These are phyloP conservation scores for Solanum corneliomulleri DNA, from an alignment of 257 asterid species.

Conservation along the genomic window DNA sequence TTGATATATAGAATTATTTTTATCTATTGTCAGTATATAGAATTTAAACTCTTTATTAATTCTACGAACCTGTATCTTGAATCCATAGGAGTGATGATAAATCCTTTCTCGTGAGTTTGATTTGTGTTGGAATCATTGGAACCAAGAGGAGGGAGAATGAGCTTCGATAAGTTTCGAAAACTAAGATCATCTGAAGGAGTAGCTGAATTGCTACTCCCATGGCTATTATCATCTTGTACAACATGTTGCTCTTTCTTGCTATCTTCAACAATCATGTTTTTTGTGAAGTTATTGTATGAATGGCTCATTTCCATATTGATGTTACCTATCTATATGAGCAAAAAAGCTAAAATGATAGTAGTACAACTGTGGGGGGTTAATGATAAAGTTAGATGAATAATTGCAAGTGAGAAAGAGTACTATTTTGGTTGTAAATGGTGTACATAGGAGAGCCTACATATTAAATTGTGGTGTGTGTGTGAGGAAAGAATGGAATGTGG, in stretches of 20 bases:
- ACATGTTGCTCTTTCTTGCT: background rate
- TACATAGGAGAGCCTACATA: background rate
- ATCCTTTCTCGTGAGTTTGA: constrained; percentile 5
- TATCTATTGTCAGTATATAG: background rate
- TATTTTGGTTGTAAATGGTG: background rate
- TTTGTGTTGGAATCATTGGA: constrained; percentile 17
- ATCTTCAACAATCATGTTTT: background rate
- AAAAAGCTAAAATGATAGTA: background rate
- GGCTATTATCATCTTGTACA: background rate
- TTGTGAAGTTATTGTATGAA: background rate
- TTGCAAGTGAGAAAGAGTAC: background rate
- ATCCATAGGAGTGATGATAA: constrained; percentile 60
- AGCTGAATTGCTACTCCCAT: background rate
- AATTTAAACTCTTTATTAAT: background rate
- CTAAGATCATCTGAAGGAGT: constrained; percentile 25
- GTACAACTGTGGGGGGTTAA: background rate
- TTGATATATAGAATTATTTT: background rate
- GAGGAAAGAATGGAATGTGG: background rate
- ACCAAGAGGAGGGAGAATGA: constrained; percentile 80
- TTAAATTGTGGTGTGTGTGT: background rate
- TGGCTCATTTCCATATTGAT: background rate
- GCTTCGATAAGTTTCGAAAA: constrained; percentile 55
- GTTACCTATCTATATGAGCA: background rate
- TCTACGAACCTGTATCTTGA: constrained; percentile 50
- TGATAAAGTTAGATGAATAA: background rate